phyloP scores from a whole-genome alignment of 768 basidiomycete genomes.

The Podaxis sp. region DNA sequence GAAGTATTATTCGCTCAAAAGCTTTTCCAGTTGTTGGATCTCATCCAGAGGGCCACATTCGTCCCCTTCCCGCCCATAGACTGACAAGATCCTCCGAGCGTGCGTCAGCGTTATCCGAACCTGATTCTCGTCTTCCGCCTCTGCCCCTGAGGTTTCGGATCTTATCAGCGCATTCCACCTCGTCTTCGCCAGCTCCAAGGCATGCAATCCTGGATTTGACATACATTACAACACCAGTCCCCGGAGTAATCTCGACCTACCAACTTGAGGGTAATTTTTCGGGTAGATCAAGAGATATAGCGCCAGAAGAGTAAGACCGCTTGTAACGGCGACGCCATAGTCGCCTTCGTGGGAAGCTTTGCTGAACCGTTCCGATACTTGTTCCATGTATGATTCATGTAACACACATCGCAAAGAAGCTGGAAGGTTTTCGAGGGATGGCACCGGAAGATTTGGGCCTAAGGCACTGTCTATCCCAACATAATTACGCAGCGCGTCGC shows the following conservation, averaged over 20 bases:
- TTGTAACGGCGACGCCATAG: slow-evolving; percentile 48
- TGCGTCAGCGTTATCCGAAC: slow-evolving; percentile 38
- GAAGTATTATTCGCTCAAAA: slow-evolving; percentile 31
- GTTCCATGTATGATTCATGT: slow-evolving; percentile 57
- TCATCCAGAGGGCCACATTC: slow-evolving; percentile 59
- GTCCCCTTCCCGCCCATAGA: slow-evolving; percentile 66
- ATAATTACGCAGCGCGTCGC: slow-evolving; percentile 36
- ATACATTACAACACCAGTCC: background rate
- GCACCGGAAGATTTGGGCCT: slow-evolving; percentile 28
- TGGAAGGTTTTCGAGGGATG: slow-evolving; percentile 39
- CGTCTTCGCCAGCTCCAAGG: slow-evolving; percentile 75
- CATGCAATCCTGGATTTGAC: slow-evolving; percentile 63
- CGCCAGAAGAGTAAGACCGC: slow-evolving; percentile 60
- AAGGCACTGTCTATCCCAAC: slow-evolving; percentile 30
- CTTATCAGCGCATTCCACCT: slow-evolving; percentile 64
- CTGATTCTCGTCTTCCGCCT: slow-evolving; percentile 25
- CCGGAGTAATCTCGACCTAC: slow-evolving; percentile 36
- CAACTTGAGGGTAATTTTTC: slow-evolving; percentile 78
- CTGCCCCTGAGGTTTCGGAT: slow-evolving; percentile 23
- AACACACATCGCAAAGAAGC: slow-evolving; percentile 41
- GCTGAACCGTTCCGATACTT: slow-evolving; percentile 65
- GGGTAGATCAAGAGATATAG: slow-evolving; percentile 75
- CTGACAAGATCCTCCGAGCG: slow-evolving; percentile 39
- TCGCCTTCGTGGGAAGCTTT: slow-evolving; percentile 66
- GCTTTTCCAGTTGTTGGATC: slow-evolving; percentile 39